Evolutionary conservation across 2,329 filamentous ascomycete species (phyloP), one percentile per base, ranked within the genome.

Genomic region (Grosmannia penicillata): DNA sequence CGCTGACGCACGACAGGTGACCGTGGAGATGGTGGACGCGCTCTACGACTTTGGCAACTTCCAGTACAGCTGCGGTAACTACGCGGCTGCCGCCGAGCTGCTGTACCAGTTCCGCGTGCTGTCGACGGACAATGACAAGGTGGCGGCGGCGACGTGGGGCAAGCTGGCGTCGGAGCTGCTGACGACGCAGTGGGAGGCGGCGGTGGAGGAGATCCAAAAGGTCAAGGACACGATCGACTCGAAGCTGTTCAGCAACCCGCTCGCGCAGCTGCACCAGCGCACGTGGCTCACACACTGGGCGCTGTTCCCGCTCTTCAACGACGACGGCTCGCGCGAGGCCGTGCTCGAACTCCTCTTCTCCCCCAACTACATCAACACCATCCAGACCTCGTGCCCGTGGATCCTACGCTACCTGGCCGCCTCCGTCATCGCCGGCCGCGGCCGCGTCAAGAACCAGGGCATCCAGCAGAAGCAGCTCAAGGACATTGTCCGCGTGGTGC

Each of bases 201-300:
- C 84, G 34, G 78, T 93, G 62, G 85, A 93, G 62, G 86, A 94
- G 63, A 68, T 94, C 36, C 75, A 81, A 54, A 93, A 91, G 62
- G 82, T 93, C 46, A 83, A 85, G 63, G 86, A 94, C 62, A 72
- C 69, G 53, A 96, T 98, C 60, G 91, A 98, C 60, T 84, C 81
- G 42, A 84, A 86, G 58, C 78, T 96, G 45, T 95, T 94, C 73
- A 91, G 80, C 72, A 95, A 94, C 70, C 83, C 89, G 22, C 75
- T 95, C 47, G 87, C 83, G 43, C 91, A 98, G 67, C 80, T 98
- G 45, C 81, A 89, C 59, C 89, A 95, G 71, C 84, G 91, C 56
- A 93, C 87, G 42, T 94, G 89, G 84, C 71, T 98, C 53, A 82
- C 94, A 53, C 91, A 98, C 81, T 98, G 91, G 87, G 79, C 84